phyloP scores from a whole-genome alignment of 2,329 filamentous ascomycete genomes.

The Neofusicoccum parvum region DNA sequence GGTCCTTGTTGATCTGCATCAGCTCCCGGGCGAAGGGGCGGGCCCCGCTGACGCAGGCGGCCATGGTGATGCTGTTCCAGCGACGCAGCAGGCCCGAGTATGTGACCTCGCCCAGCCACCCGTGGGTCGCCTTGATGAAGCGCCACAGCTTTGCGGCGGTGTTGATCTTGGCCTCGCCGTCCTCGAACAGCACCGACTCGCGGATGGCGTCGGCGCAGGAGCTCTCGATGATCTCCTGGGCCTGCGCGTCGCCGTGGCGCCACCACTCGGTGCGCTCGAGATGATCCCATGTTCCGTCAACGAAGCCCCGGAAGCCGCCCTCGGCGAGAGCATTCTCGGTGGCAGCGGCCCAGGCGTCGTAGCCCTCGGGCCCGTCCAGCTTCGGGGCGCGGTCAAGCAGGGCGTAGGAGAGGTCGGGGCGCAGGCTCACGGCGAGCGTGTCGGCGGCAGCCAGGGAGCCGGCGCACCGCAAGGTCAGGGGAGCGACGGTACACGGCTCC shows the following conservation, averaged over 20 bases:
- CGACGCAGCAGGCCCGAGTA: slow-evolving; percentile 16
- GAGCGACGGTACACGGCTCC: neutral
- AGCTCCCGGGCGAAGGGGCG: slow-evolving; percentile 13
- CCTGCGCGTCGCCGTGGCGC: slow-evolving; percentile 16
- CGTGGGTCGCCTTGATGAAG: slow-evolving; percentile 4
- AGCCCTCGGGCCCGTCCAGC: slow-evolving; percentile 15
- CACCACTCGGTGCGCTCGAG: slow-evolving; percentile 14
- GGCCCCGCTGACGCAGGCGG: slow-evolving; percentile 16
- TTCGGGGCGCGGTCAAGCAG: slow-evolving; percentile 10
- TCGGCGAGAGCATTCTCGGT: neutral
- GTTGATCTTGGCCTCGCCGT: slow-evolving; percentile 15
- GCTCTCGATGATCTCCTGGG: slow-evolving; percentile 19
- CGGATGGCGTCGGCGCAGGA: slow-evolving; percentile 13
- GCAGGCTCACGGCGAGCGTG: slow-evolving; percentile 6
- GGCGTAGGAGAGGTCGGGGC: slow-evolving; percentile 8
- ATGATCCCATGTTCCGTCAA: slow-evolving; percentile 10
- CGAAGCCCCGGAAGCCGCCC: slow-evolving; percentile 8
- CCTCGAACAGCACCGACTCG: slow-evolving; percentile 7
- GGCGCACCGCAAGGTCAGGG: slow-evolving; percentile 4
- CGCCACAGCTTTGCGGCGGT: slow-evolving; percentile 10
- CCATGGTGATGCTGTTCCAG: slow-evolving; percentile 17
- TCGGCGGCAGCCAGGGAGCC: neutral
- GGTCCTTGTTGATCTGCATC: slow-evolving; percentile 18
- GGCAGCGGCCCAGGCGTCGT: slow-evolving; percentile 4
- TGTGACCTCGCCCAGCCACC: slow-evolving; percentile 11